phyloP scores from a whole-genome alignment of 2,329 filamentous ascomycete species.

The Trichothecium roseum region DNA sequence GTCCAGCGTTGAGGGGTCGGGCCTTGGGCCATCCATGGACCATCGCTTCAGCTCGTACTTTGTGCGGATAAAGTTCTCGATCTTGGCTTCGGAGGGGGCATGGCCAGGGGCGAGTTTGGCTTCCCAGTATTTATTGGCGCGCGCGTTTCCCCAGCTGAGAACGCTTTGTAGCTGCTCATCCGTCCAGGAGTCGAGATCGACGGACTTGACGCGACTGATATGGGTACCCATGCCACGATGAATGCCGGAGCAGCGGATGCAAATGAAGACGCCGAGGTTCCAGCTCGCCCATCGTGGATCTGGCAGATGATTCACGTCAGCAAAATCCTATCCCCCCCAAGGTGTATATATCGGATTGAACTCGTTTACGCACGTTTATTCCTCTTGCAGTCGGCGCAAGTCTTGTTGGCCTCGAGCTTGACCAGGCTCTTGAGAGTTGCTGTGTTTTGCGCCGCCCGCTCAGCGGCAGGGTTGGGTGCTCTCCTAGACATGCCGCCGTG shows the following conservation, averaged over 20 bases:
- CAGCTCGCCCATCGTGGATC: constrained; percentile 98
- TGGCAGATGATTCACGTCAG: constrained; percentile 23
- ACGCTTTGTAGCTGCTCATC: constrained; percentile 95
- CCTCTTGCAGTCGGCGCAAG: constrained; percentile 95
- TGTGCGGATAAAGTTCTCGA: constrained; percentile 98
- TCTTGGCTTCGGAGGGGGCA: constrained; percentile 91
- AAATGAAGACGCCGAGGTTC: constrained; percentile 96
- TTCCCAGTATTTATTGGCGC: constrained; percentile 99
- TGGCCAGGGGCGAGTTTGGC: constrained; percentile 85
- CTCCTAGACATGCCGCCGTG: constrained; percentile 62
- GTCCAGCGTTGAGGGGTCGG: constrained; percentile 82
- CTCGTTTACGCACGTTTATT: constrained; percentile 70
- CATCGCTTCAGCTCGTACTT: constrained; percentile 99
- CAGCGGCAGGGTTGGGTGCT: constrained; percentile 65
- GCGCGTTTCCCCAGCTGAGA: constrained; percentile 87
- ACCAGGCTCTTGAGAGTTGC: constrained; percentile 88
- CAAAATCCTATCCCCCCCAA: background rate
- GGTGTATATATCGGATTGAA: constrained; percentile 1
- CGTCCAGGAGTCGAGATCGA: constrained; percentile 96
- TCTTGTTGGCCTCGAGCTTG: constrained; percentile 92
- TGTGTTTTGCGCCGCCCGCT: constrained; percentile 87
- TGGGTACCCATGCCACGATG: constrained; percentile 98
- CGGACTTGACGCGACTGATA: constrained; percentile 95
- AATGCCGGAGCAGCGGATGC: constrained; percentile 96
- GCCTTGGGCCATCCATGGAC: constrained; percentile 96